Percentiles rank a stretch among this genome's conserved stretches.
These are phyloP conservation scores for Lachnellula cervina DNA, from an alignment of 2,329 filamentous ascomycete species.

Conservation along the genomic window DNA sequence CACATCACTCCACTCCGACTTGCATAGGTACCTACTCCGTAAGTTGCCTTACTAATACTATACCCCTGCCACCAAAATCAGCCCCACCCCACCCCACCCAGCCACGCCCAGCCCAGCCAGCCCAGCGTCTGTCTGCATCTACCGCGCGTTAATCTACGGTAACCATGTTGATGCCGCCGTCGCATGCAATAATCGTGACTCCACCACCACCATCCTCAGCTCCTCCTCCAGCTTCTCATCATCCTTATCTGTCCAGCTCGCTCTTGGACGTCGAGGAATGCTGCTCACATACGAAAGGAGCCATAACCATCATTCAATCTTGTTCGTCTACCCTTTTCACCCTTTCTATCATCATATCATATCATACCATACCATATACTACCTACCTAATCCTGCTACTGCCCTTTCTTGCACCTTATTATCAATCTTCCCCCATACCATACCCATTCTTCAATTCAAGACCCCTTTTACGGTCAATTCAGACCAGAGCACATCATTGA, in stretches of 20 bases:
- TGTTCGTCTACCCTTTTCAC: slow-evolving; percentile 32
- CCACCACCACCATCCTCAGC: background rate
- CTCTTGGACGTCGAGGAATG: slow-evolving; percentile 17
- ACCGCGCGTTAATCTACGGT: too few relatives aligned
- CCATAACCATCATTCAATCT: slow-evolving; percentile 21
- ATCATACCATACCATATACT: slow-evolving; percentile 19
- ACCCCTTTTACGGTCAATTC: background rate
- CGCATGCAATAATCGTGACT: background rate
- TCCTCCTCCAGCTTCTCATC: slow-evolving; percentile 4
- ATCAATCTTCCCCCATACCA: background rate
- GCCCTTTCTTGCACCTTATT: slow-evolving; percentile 4
- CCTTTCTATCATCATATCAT: slow-evolving; percentile 20
- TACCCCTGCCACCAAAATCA: too few relatives aligned
- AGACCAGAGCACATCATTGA: background rate
- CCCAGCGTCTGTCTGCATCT: too few relatives aligned
- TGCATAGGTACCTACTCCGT: too few relatives aligned
- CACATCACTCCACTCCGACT: too few relatives aligned
- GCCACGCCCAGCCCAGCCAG: too few relatives aligned
- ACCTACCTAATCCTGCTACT: slow-evolving; percentile 12
- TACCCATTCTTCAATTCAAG: background rate
- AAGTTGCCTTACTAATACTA: too few relatives aligned
- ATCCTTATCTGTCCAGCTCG: slow-evolving; percentile 10
- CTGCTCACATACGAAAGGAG: slow-evolving; percentile 12
- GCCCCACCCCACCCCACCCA: too few relatives aligned
- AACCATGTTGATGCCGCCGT: too few relatives aligned